phyloP scores from a whole-genome alignment of 2,329 filamentous ascomycete species.

The Epicoccum sorghinum region DNA sequence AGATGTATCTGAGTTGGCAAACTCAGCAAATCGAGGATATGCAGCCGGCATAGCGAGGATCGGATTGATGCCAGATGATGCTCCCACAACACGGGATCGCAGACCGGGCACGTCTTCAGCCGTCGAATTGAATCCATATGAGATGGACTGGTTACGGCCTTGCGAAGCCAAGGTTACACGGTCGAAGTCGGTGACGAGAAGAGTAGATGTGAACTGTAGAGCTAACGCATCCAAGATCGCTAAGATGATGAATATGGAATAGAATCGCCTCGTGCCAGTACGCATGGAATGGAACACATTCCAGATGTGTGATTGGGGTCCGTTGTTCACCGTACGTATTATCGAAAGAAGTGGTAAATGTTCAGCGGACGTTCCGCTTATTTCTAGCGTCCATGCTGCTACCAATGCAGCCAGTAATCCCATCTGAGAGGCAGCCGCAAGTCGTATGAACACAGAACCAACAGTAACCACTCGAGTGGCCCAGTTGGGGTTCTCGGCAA shows the following conservation, averaged over 20 bases:
- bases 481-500: background rate
- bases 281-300: slow-evolving; percentile 2
- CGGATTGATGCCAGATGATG: background rate
- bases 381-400: slow-evolving; percentile 1
- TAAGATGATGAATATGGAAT: background rate
- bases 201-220: slow-evolving; percentile 7
- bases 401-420: background rate
- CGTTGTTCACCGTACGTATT: slow-evolving; percentile 8
- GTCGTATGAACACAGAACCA: background rate
- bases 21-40: slow-evolving; percentile 7
- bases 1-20: background rate
- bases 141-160: background rate
- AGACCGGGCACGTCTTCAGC: background rate
- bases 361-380: background rate
- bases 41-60: background rate
- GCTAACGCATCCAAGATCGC: background rate
- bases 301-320: slow-evolving; percentile 4
- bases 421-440: slow-evolving; percentile 4
- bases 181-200: background rate
- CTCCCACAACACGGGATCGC: background rate
- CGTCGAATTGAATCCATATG: background rate
- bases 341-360: slow-evolving; percentile 5
- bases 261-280: background rate
- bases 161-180: background rate
- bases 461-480: slow-evolving; percentile 2